Percentiles rank a stretch among this genome's conserved stretches.
phyloP scores from a whole-genome alignment of 441 rosid genomes.

The Manihot esculenta region DNA sequence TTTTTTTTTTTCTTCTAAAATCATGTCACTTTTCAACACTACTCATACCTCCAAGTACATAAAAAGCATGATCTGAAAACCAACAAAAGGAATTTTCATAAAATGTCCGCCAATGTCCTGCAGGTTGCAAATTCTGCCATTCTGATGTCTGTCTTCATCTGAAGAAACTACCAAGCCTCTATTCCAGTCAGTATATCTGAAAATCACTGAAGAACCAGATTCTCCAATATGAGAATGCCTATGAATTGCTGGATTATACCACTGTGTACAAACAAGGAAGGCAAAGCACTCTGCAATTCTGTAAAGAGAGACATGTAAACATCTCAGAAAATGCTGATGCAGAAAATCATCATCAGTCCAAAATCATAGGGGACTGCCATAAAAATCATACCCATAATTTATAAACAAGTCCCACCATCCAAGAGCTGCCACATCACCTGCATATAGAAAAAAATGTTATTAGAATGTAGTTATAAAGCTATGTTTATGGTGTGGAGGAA shows the following conservation, averaged over 20 bases:
- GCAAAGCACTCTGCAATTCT: constrained; percentile 96
- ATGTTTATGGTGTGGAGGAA: neutral
- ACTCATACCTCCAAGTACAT: constrained; percentile 81
- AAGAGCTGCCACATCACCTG: constrained; percentile 87
- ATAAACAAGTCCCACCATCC: constrained; percentile 98
- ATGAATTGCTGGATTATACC: constrained; percentile 95
- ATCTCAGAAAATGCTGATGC: constrained; percentile 12
- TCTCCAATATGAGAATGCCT: constrained; percentile 50
- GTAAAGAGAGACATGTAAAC: constrained; percentile 28
- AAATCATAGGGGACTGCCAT: constrained; percentile 7
- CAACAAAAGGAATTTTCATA: constrained; percentile 76
- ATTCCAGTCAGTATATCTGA: constrained; percentile 73
- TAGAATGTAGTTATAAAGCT: neutral
- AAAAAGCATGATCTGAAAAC: constrained; percentile 84
- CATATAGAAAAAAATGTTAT: constrained; percentile 1
- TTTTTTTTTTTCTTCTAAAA: no score
- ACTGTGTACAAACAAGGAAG: constrained; percentile 87
- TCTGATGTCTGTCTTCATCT: constrained; percentile 57
- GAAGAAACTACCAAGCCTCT: constrained; percentile 56
- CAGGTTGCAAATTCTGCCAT: constrained; percentile 55
- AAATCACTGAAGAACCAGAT: constrained; percentile 47
- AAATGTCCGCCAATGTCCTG: constrained; percentile 93
- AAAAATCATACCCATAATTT: constrained; percentile 70
- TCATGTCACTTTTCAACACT: constrained; percentile 11
- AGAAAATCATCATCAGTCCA: constrained; percentile 8